A percentile compares a stretch with the other conserved stretches of the same genome.
phyloP scores from a whole-genome alignment of 2,329 filamentous ascomycete species.

The Ophiostoma himal-ulmi region DNA sequence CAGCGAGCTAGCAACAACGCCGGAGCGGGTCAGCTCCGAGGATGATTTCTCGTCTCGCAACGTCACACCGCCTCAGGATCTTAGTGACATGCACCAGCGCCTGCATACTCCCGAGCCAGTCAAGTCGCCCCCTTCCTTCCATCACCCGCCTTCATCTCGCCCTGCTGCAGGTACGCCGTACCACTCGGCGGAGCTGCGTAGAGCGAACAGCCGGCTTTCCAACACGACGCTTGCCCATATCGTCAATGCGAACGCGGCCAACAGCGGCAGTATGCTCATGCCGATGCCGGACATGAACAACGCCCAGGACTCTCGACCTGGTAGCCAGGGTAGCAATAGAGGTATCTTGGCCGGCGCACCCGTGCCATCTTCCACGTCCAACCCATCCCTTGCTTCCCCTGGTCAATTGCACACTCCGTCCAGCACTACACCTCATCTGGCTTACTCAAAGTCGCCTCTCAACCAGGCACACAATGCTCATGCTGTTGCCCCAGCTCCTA shows the following conservation, averaged over 20 bases:
- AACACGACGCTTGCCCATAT: conserved; percentile 74
- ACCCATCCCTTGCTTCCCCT: conserved; percentile 6
- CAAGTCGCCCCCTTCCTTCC: conserved; percentile 69
- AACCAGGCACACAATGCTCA: conserved; percentile 32
- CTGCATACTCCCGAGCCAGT: conserved; percentile 70
- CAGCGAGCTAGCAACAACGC: conserved; percentile 42
- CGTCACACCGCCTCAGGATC: conserved; percentile 40
- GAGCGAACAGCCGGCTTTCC: conserved; percentile 79
- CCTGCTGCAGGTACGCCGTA: conserved; percentile 61
- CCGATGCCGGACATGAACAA: conserved; percentile 4
- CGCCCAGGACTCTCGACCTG: conserved; percentile 14
- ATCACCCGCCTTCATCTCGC: conserved; percentile 64
- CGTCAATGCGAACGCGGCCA: conserved; percentile 57
- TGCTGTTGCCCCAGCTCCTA: conserved; percentile 24
- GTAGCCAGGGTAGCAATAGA: conserved; percentile 16
- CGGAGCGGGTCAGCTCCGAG: conserved; percentile 53
- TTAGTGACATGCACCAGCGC: conserved; percentile 48
- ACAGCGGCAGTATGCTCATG: neutral
- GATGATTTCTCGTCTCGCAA: conserved; percentile 40
- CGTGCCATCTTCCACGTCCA: conserved; percentile 17
- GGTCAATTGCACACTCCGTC: conserved; percentile 32
- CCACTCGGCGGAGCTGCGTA: conserved; percentile 69
- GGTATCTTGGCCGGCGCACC: neutral
- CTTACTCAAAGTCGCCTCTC: conserved; percentile 41
- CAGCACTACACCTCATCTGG: conserved; percentile 29